Base-by-base conservation (phyloP, 1,284 basidiomycete species). In the Pyrrhoderma noxium region DNA sequence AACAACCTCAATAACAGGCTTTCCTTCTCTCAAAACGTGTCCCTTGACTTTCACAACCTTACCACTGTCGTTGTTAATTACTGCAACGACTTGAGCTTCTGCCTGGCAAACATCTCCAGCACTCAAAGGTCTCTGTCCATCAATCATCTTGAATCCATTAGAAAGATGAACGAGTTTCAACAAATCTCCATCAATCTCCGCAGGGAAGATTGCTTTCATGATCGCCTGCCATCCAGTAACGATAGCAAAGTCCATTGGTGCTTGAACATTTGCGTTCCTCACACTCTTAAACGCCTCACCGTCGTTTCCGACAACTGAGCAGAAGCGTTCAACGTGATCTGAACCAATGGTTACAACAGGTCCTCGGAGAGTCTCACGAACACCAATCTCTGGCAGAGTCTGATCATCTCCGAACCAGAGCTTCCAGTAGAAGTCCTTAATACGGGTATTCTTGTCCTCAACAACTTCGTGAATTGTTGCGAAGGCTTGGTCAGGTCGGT, bases 221-320 rank as follows among this genome's bases (percentile, higher is more conserved):
- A 96, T 96, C 8, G 93, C 89, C 82, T 93, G 84, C 94, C 95
- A 98, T 41, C 94, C 93, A 45, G 93, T 88, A 54, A 98, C 94
- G 64, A 99, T 99, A 51, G 93, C 93, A 64, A 96, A 98, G 73
- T 99, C 96, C 92, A 99, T 96, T 0, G 95, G 95, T 0, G 92
- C 91, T 62, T 85, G 80, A 34, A 91, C 79, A 27, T 71, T 74
- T 43, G 82, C 76, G 51, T 75, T 82, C 48, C 90, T 77, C 3
- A 72, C 80, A 22, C 77, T 74, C 76, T 93, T 91, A 79, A 95
- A 99, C 5, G 79, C 77, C 66, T 94, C 93, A 45, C 84, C 85
- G 62, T 93, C 85, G 67, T 97, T 98, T 40, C 93, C 94, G 52
- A 98, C 82, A 45, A 99, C 87, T 41, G 83, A 81, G 63, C 94